A percentile compares a stretch with the other conserved stretches of the same genome.
These are phyloP conservation scores for Ailanthus altissimus DNA, from an alignment of 345 rosid species.

Conservation along the genomic window DNA sequence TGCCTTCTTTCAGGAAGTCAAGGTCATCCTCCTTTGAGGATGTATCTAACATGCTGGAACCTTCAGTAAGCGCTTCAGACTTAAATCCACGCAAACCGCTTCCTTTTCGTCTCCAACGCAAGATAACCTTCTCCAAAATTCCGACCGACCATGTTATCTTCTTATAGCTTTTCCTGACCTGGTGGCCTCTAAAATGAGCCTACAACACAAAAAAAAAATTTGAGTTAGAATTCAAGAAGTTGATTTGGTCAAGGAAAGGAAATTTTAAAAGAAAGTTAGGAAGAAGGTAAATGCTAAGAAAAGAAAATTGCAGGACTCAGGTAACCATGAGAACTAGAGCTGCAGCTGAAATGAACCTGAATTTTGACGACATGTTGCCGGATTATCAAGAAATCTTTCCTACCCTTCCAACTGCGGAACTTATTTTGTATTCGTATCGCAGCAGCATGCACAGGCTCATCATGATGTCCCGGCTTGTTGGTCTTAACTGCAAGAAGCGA, in stretches of 20 bases:
- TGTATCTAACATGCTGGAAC: conserved; percentile 40
- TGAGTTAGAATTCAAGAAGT: conserved; percentile 22
- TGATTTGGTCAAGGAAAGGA: conserved; percentile 2
- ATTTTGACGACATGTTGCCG: conserved; percentile 79
- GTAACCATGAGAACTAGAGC: not conserved
- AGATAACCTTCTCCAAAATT: conserved; percentile 80
- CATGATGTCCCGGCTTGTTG: conserved; percentile 52
- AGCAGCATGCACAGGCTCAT: conserved; percentile 70
- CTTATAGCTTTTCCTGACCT: conserved; percentile 76
- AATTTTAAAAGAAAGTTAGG: not conserved
- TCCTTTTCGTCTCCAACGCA: conserved; percentile 96
- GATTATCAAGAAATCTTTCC: conserved; percentile 74
- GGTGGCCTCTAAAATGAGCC: conserved; percentile 96
- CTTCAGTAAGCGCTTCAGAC: conserved; percentile 51
- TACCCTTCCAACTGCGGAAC: conserved; percentile 85
- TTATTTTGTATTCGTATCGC: conserved; percentile 85
- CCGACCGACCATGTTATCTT: conserved; percentile 94
- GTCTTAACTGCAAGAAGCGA: conserved; percentile 62
- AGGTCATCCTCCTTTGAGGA: conserved; percentile 65
- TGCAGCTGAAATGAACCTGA: conserved; percentile 53
- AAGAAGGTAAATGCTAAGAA: not conserved
- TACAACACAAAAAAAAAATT: conserved; percentile 32
- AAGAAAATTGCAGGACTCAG: not conserved
- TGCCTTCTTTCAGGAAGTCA: conserved; percentile 82
- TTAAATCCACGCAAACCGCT: conserved; percentile 87